Evolutionary conservation across 1,284 basidiomycete genomes (phyloP).

Genomic region (Cystobasidium sp.): DNA sequence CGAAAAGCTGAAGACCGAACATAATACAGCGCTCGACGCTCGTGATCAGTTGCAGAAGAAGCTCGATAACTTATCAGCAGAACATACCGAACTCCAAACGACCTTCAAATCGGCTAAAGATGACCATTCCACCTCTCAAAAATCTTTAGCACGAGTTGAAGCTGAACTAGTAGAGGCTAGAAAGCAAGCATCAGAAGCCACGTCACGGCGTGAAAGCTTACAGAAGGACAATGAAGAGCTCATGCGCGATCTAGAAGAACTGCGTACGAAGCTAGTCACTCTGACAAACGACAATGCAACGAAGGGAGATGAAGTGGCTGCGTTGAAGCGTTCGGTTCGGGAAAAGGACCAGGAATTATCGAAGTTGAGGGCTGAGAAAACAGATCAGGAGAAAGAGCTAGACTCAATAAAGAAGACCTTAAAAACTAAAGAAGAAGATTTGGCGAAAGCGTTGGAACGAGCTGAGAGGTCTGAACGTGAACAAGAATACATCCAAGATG

Average conservation of each 20-base stretch:
- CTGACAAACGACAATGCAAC: conserved; percentile 38
- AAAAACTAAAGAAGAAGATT: conserved; percentile 43
- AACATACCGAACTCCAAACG: conserved; percentile 21
- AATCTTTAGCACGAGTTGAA: not conserved
- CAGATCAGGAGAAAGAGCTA: conserved; percentile 36
- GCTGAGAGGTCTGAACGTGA: conserved; percentile 34
- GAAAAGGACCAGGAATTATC: conserved; percentile 35
- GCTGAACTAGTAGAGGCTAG: conserved; percentile 23
- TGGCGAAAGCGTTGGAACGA: conserved; percentile 27
- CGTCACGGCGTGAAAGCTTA: conserved; percentile 33
- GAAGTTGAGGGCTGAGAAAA: conserved; percentile 30
- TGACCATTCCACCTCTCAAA: not conserved
- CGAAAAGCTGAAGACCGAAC: conserved; percentile 41
- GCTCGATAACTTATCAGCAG: conserved; percentile 23
- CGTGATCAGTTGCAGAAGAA: conserved; percentile 38
- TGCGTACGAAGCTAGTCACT: conserved; percentile 42
- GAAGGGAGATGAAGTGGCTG: conserved; percentile 28
- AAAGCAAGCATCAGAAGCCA: not conserved
- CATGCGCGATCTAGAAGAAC: conserved; percentile 44
- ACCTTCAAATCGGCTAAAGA: conserved; percentile 14
- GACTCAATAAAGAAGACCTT: conserved; percentile 15
- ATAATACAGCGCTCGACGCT: conserved; percentile 40
- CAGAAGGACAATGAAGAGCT: conserved; percentile 45
- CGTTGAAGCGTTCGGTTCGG: conserved; percentile 28
- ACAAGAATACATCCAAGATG: conserved; percentile 29